Evolutionary conservation across 1,284 basidiomycete genomes (phyloP).

Genomic region (Fomitopsis pinicola): DNA sequence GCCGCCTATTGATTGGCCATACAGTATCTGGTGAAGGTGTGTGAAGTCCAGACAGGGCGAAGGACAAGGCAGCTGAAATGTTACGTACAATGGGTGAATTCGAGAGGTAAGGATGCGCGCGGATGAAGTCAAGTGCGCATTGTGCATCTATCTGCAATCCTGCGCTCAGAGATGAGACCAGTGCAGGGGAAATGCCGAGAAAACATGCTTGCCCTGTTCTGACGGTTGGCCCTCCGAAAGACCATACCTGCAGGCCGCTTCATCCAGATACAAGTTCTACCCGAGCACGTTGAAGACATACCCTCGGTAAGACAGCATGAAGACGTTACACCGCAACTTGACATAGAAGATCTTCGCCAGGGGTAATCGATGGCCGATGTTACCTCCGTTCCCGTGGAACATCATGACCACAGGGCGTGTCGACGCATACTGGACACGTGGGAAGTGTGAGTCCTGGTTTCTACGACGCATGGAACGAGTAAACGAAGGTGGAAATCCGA

Average conservation of each 20-base stretch:
- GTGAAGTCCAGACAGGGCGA: not conserved
- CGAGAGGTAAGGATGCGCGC: conserved; percentile 63
- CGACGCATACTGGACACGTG: conserved; percentile 44
- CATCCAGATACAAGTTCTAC: not conserved
- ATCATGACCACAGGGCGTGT: conserved; percentile 81
- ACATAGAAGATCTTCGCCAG: conserved; percentile 83
- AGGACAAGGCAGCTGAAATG: not conserved
- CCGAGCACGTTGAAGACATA: conserved; percentile 27
- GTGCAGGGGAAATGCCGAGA: conserved; percentile 3
- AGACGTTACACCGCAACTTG: conserved; percentile 83
- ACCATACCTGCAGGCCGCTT: conserved; percentile 62
- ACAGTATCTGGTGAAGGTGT: conserved; percentile 54
- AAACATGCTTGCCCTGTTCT: conserved; percentile 60
- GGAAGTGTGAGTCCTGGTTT: not conserved
- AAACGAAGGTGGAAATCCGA: too few species aligned
- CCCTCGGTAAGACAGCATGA: conserved; percentile 89
- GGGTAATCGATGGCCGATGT: conserved; percentile 84
- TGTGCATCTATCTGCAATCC: conserved; percentile 81
- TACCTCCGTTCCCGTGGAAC: conserved; percentile 90
- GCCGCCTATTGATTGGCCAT: conserved; percentile 96
- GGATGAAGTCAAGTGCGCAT: conserved; percentile 75
- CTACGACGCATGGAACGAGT: not conserved
- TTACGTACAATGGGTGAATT: conserved; percentile 60
- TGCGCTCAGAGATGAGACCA: conserved; percentile 24
- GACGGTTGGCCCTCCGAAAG: conserved; percentile 79